Conservation (phyloP, 331 rosid species). For the Quercus phellos region DNA sequence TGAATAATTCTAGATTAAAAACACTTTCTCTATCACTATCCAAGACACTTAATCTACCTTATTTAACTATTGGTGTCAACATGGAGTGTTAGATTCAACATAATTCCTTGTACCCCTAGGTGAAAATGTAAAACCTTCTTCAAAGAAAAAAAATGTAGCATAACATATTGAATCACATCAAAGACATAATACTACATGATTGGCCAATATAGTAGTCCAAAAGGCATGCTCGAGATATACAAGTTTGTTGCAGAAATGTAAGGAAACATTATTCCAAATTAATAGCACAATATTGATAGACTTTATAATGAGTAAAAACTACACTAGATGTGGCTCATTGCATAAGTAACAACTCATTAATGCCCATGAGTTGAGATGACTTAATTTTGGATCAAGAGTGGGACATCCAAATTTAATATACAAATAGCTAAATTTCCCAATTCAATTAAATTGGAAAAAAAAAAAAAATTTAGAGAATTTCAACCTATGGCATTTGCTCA, state of each 20-base stretch:
- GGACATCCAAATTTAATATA: too few species aligned
- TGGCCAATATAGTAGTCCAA: too few species aligned
- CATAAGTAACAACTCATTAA: background rate
- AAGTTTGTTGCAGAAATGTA: background rate
- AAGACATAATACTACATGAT: too few species aligned
- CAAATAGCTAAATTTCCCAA: too few species aligned
- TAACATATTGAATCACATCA: background rate
- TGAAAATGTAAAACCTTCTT: background rate
- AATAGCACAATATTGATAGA: background rate
- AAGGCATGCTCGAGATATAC: background rate
- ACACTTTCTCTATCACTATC: too few species aligned
- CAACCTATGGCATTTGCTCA: accelerated
- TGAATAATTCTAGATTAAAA: background rate
- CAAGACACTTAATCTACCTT: too few species aligned
- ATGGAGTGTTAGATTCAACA: background rate
- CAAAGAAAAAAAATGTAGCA: background rate
- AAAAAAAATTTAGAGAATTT: too few species aligned
- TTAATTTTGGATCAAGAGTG: too few species aligned
- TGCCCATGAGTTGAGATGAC: too few species aligned
- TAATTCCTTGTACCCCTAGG: background rate
- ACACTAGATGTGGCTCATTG: background rate
- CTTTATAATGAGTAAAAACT: background rate
- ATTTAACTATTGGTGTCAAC: background rate
- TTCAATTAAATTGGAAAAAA: too few species aligned
- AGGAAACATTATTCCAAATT: background rate